These are phyloP conservation scores for Halophytophthora polymorphica DNA, from an alignment of 352 stramenopile genomes.

Conservation along the genomic window DNA sequence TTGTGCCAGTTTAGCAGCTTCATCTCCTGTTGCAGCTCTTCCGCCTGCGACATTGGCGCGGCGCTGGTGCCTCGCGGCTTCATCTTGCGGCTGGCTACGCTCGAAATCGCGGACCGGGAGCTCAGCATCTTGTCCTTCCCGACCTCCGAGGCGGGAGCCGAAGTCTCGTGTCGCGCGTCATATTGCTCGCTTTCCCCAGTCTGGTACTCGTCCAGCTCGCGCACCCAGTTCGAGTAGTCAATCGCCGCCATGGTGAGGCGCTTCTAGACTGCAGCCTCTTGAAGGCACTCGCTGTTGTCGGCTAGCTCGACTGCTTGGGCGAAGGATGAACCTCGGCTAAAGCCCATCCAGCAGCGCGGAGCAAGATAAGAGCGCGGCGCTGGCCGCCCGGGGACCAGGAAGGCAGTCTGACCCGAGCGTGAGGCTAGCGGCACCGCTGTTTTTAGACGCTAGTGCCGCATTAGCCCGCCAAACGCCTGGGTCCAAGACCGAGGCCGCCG, in stretches of 20 bases:
- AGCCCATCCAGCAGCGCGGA: constrained; percentile 7
- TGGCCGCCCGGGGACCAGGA: too few species aligned
- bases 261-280: background rate
- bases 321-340: constrained; percentile 6
- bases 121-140: constrained; percentile 12
- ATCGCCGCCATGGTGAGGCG: constrained; percentile 25
- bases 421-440: constrained; percentile 6
- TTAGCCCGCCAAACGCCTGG: background rate
- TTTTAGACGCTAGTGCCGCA: constrained; percentile 10
- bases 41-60: constrained; percentile 43
- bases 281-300: background rate
- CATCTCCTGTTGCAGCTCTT: constrained; percentile 90
- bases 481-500: background rate
- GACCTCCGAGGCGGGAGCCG: background rate
- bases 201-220: constrained; percentile 58
- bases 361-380: constrained; percentile 5
- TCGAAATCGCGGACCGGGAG: constrained; percentile 8
- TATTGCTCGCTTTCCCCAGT: constrained; percentile 22
- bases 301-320: constrained; percentile 4
- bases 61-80: constrained; percentile 20
- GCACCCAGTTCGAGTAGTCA: constrained; percentile 52
- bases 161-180: constrained; percentile 28
- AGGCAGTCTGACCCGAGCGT: constrained; percentile 7
- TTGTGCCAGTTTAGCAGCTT: constrained; percentile 95
- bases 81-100: constrained; percentile 19